A percentile compares a stretch with the other conserved stretches of the same genome.
Conservation (phyloP, 2,329 filamentous ascomycete genomes). For the Trichophyton schoenleinii region DNA sequence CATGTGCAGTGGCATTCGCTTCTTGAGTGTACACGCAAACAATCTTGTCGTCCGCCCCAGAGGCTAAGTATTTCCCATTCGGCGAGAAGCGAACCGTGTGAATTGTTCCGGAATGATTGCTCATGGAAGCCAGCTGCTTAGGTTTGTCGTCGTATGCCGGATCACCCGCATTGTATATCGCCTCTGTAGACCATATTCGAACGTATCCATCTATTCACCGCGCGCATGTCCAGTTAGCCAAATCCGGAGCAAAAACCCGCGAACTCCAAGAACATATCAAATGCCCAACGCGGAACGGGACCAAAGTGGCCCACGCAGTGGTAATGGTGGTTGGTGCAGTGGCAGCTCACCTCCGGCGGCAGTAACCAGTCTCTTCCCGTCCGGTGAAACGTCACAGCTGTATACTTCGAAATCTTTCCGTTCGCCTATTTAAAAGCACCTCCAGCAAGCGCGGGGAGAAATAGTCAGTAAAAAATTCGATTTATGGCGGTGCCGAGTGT, state of each 20-base stretch:
- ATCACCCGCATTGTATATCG: slow-evolving; percentile 70
- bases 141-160: slow-evolving; percentile 59
- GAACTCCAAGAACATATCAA: neutral
- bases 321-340: too few species aligned
- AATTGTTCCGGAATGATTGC: slow-evolving; percentile 94
- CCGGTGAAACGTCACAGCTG: slow-evolving; percentile 91
- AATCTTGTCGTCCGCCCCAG: slow-evolving; percentile 95
- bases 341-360: slow-evolving; percentile 66
- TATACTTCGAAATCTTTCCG: slow-evolving; percentile 98
- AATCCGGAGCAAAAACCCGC: neutral
- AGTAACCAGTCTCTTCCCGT: slow-evolving; percentile 81
- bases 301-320: too few species aligned
- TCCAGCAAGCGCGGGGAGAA: neutral
- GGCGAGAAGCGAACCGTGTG: slow-evolving; percentile 94
- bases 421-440: slow-evolving; percentile 49
- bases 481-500: neutral
- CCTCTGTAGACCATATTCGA: slow-evolving; percentile 92
- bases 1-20: slow-evolving; percentile 61
- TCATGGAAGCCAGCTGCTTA: slow-evolving; percentile 93
- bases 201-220: slow-evolving; percentile 68
- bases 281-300: slow-evolving; percentile 12
- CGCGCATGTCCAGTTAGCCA: neutral
- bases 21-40: slow-evolving; percentile 94
- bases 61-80: slow-evolving; percentile 88
- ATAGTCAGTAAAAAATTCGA: neutral